Conservation (phyloP, 2,329 filamentous ascomycete genomes). For the Fusarium citri region DNA sequence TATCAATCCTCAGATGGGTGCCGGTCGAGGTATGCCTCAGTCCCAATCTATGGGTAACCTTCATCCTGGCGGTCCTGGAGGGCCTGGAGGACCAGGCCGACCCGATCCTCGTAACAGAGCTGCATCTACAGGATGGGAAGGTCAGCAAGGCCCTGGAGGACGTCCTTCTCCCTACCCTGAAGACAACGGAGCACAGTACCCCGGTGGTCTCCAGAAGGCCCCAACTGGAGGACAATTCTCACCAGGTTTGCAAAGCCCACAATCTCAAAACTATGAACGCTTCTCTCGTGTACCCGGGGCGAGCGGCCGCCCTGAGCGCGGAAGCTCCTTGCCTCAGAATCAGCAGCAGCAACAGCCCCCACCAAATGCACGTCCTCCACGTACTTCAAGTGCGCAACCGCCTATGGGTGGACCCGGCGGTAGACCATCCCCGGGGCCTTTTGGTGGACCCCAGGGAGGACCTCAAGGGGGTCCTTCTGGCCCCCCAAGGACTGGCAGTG, state of each 20-base stretch:
- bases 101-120: slow-evolving; percentile 57
- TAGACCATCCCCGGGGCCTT: slow-evolving; percentile 42
- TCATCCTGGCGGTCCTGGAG: slow-evolving; percentile 54
- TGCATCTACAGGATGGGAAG: slow-evolving; percentile 59
- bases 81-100: slow-evolving; percentile 49
- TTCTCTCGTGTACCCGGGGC: slow-evolving; percentile 50
- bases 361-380: slow-evolving; percentile 31
- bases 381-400: slow-evolving; percentile 41
- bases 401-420: slow-evolving; percentile 40
- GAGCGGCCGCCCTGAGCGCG: slow-evolving; percentile 48
- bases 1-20: slow-evolving; percentile 59
- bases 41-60: slow-evolving; percentile 62
- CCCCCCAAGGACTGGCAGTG: slow-evolving; percentile 52
- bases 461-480: slow-evolving; percentile 30
- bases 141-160: slow-evolving; percentile 37
- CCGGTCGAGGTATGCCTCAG: slow-evolving; percentile 52
- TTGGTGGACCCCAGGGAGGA: slow-evolving; percentile 31
- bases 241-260: slow-evolving; percentile 36
- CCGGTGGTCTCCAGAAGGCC: slow-evolving; percentile 47
- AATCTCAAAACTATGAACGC: slow-evolving; percentile 46
- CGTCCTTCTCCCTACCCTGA: slow-evolving; percentile 45
- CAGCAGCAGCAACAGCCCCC: slow-evolving; percentile 26
- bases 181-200: slow-evolving; percentile 44
- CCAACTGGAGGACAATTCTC: slow-evolving; percentile 41
- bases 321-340: slow-evolving; percentile 49